Evolutionary conservation across 306 rosid species (phyloP).

Genomic region (Pyrus betulifolia): DNA sequence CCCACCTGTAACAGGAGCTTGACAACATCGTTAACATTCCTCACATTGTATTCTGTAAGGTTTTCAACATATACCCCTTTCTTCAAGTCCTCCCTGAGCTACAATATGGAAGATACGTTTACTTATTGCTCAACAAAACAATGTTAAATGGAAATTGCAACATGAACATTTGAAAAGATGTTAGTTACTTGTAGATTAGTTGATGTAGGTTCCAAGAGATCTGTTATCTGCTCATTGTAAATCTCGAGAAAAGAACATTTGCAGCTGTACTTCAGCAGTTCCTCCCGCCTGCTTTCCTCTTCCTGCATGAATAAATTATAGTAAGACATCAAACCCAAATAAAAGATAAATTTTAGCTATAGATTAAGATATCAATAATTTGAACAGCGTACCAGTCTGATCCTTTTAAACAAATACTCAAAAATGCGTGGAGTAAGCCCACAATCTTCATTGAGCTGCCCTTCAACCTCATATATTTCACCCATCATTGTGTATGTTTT

Average conservation of each 20-base stretch:
- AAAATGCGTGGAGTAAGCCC: slow-evolving; percentile 94
- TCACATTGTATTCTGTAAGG: slow-evolving; percentile 69
- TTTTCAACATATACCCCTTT: slow-evolving; percentile 92
- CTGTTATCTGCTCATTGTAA: slow-evolving; percentile 93
- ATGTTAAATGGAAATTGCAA: slow-evolving; percentile 1
- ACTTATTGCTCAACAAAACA: background rate
- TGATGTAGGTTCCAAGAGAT: slow-evolving; percentile 90
- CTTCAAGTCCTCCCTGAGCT: slow-evolving; percentile 98
- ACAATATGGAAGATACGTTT: slow-evolving; percentile 19
- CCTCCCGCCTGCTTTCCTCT: slow-evolving; percentile 62
- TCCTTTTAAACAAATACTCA: slow-evolving; percentile 66
- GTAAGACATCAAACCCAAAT: slow-evolving; percentile 14
- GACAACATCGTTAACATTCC: slow-evolving; percentile 68
- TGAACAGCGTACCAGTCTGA: slow-evolving; percentile 42
- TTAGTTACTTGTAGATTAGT: slow-evolving; percentile 76
- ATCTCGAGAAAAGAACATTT: slow-evolving; percentile 92
- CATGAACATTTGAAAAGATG: slow-evolving; percentile 16
- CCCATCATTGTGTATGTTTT: slow-evolving; percentile 99
- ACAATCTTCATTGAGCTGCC: slow-evolving; percentile 50
- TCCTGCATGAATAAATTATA: slow-evolving; percentile 40
- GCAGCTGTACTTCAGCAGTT: slow-evolving; percentile 75
- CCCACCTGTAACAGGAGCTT: slow-evolving; percentile 78
- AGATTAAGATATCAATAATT: slow-evolving; percentile 1
- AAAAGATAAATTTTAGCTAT: background rate
- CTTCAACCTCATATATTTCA: slow-evolving; percentile 63